phyloP scores from a whole-genome alignment of 2,329 filamentous ascomycete genomes.

The Trichophyton benhamiae region DNA sequence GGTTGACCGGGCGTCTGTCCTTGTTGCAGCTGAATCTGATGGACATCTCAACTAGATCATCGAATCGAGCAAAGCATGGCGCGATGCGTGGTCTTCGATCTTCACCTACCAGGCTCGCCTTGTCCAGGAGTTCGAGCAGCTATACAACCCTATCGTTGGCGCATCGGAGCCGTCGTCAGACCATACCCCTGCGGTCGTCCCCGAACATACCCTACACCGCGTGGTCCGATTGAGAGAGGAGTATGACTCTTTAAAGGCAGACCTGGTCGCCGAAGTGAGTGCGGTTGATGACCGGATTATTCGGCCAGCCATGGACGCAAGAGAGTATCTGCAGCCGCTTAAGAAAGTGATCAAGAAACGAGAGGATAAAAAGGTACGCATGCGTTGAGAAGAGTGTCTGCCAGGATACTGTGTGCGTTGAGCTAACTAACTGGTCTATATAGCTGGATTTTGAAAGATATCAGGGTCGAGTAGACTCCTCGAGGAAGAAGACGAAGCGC shows the following conservation, averaged over 20 bases:
- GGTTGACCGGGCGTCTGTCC: neutral
- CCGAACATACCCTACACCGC: constrained; percentile 50
- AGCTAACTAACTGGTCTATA: neutral
- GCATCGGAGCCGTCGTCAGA: constrained; percentile 46
- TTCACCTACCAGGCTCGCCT: constrained; percentile 56
- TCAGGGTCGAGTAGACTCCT: constrained; percentile 56
- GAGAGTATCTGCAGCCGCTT: constrained; percentile 56
- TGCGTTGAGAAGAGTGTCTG: constrained; percentile 4
- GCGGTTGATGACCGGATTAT: constrained; percentile 60
- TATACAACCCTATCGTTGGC: constrained; percentile 67
- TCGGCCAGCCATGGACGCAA: constrained; percentile 56
- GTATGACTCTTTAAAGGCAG: constrained; percentile 58
- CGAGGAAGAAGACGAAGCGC: constrained; percentile 56
- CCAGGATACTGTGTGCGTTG: neutral
- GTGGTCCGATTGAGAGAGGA: constrained; percentile 52
- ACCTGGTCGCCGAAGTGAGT: constrained; percentile 58
- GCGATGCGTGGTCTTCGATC: constrained; percentile 64
- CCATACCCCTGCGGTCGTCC: constrained; percentile 48
- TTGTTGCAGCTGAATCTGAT: neutral
- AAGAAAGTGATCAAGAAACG: constrained; percentile 76
- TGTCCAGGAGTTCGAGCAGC: constrained; percentile 53
- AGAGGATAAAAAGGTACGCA: constrained; percentile 56
- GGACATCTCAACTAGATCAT: constrained; percentile 47
- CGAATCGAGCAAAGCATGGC: constrained; percentile 62
- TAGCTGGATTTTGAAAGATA: constrained; percentile 68